Evolutionary conservation across 192 early-diverging fungal species (phyloP).

Genomic region (Helicostylum pulchrum): DNA sequence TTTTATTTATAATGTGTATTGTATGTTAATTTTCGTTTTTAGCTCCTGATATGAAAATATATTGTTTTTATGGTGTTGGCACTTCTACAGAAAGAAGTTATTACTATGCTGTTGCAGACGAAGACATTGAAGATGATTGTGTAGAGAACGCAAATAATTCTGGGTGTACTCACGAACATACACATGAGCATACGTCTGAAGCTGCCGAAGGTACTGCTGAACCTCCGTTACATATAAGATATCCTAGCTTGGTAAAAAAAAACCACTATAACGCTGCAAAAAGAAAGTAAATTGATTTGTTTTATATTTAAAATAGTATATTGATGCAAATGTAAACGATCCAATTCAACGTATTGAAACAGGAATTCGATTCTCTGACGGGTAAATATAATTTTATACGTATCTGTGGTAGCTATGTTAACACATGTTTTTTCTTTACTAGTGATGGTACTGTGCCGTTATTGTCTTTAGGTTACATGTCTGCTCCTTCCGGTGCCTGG

Average conservation of each 20-base stretch:
- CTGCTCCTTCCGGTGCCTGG: slow-evolving; percentile 68
- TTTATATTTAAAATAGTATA: slow-evolving; percentile 28
- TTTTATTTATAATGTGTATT: no score
- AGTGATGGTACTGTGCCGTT: slow-evolving; percentile 90
- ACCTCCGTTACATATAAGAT: neutral
- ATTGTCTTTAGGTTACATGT: slow-evolving; percentile 87
- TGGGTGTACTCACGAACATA: neutral
- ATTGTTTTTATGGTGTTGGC: slow-evolving; percentile 81
- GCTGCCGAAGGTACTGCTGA: neutral
- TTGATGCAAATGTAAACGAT: slow-evolving; percentile 56
- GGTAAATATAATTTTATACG: slow-evolving; percentile 42
- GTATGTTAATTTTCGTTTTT: slow-evolving; percentile 2
- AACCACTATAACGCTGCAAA: no score
- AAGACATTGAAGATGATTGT: slow-evolving; percentile 24
- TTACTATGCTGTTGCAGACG: slow-evolving; percentile 52
- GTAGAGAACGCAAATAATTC: neutral
- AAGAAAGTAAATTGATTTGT: neutral
- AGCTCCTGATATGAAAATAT: slow-evolving; percentile 74
- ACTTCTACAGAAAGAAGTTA: slow-evolving; percentile 80
- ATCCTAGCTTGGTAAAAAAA: neutral
- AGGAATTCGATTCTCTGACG: slow-evolving; percentile 65
- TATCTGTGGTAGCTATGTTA: neutral
- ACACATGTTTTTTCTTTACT: slow-evolving; percentile 9
- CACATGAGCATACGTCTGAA: neutral
- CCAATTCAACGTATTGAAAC: slow-evolving; percentile 60